Base-by-base conservation (phyloP, 2,329 filamentous ascomycete genomes). In the Fusarium burgessii region DNA sequence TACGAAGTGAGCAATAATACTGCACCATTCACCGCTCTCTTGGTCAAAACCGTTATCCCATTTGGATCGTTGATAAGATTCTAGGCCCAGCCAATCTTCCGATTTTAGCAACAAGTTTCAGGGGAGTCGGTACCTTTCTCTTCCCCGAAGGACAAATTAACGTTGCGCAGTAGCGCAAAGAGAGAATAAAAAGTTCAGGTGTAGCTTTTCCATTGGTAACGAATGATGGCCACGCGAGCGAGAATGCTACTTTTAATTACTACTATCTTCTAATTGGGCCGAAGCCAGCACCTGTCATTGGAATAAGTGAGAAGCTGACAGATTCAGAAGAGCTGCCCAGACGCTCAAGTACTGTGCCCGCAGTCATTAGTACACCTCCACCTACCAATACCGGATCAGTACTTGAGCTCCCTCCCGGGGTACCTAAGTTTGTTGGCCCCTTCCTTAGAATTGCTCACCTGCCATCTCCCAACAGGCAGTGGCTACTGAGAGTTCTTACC, bases 161-260 rank as follows among this genome's bases (percentile, higher is more conserved):
- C 33, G 23, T 52, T 67, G 43, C 68, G 51, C 45, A 66, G 25
- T 38, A 45, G 41, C 47, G 47, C 47, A 51, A 38, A 38, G 64
- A 52, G 61, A 41, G 55, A 45, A 32, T 20, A 35, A 29, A 67
- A 64, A 54, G 40, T 51, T 49, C 46, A 36, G 35, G 27, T 60
- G 45, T 29, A 58, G 35, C 18, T 18, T 23, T 40, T 51, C 17
- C 17, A 20, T 20, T 46, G 14, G 38, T 25, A 42, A 32, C 35
- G 23, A 41, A 72, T 56, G 41, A 56, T 65, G 63, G 45, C 66
- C 51, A 72, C 46, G 40, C 68, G 58, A 72, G 60, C 71, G 32
- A 52, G 17, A 52, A 52, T 66, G 46, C 55, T 56, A 29, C 42
- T 38, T 62, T 52, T 46, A 62, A 47, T 56, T 54, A 66, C 50